These are phyloP conservation scores for Cryoendolithus antarcticus DNA, from an alignment of 2,329 filamentous ascomycete species.

Conservation along the genomic window DNA sequence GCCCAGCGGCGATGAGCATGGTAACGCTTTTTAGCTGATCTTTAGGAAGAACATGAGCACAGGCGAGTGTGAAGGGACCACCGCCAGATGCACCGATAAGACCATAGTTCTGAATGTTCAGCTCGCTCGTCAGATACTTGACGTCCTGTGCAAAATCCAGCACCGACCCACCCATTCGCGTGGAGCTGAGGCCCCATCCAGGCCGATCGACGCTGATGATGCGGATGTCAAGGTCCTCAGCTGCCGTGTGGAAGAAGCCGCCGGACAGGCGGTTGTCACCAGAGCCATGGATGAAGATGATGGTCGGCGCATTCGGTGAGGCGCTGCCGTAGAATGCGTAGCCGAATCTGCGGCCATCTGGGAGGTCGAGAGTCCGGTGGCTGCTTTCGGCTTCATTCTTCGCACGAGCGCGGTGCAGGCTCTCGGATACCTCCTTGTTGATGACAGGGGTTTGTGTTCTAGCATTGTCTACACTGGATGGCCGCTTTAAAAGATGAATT, in stretches of 20 bases:
- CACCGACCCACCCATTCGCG: slow-evolving; percentile 25
- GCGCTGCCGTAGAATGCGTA: slow-evolving; percentile 32
- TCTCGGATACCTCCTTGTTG: not conserved
- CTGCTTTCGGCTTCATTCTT: slow-evolving; percentile 1
- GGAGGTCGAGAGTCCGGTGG: not conserved
- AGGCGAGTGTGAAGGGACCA: slow-evolving; percentile 37
- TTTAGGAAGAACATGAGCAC: slow-evolving; percentile 27
- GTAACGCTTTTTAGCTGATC: slow-evolving; percentile 1
- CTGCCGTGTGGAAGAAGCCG: slow-evolving; percentile 22
- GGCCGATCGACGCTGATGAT: slow-evolving; percentile 33
- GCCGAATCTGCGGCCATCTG: slow-evolving; percentile 30
- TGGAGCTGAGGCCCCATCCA: slow-evolving; percentile 31
- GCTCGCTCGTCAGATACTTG: slow-evolving; percentile 26
- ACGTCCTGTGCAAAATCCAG: slow-evolving; percentile 34
- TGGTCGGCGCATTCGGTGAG: slow-evolving; percentile 14
- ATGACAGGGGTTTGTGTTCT: not conserved
- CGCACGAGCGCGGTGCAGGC: not conserved
- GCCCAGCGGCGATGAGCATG: not conserved
- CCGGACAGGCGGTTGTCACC: slow-evolving; percentile 33
- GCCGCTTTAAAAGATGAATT: not conserved
- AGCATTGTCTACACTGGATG: not conserved
- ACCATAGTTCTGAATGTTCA: slow-evolving; percentile 29
- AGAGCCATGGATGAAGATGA: slow-evolving; percentile 34
- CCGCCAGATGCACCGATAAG: slow-evolving; percentile 36
- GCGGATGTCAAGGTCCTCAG: slow-evolving; percentile 24